Evolutionary conservation across 2,329 filamentous ascomycete species (phyloP), one percentile per base, ranked within the genome.

Genomic region (Cryoendolithus antarcticus): DNA sequence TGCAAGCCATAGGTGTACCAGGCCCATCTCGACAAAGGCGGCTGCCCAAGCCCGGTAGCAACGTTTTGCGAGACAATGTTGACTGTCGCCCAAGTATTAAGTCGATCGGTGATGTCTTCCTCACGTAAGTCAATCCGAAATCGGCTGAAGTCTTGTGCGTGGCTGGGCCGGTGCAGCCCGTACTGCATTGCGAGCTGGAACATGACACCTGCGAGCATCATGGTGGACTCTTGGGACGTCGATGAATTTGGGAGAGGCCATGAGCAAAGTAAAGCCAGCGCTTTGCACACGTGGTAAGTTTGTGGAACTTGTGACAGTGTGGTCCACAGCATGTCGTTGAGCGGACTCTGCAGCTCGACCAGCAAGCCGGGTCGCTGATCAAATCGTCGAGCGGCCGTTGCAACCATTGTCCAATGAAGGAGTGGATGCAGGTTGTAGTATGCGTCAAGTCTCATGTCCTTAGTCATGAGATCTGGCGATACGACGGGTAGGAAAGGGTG

Each of bases 161-260:
- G 79, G 39, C 80, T 85, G 9, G 83, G 84, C 35, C 83, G 74
- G 53, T 91, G 83, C 38, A 91, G 68, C 12, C 84, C 83, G 49
- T 88, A 86, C 48, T 85, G 82, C 48, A 85, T 86, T 6, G 84
- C 84, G 13, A 83, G 76, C 62, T 88, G 86, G 75, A 89, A 86
- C 81, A 89, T 86, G 44, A 86, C 75, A 38, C 84, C 83, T 49
- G 80, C 80, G 11, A 88, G 65, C 56, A 85, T 86, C 55, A 88
- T 85, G 1, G 83, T 89, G 2, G 82, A 82, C 49, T 91, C 84
- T 6, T 79, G 78, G 4, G 80, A 80, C 1, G 82, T 86, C 4
- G 80, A 84, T 59, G 80, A 86, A n/a, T 80, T 85, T 1, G 84
- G 84, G 30, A 89, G 62, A 4, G 84, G 83, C 83, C 83, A 91